Conservation (phyloP, 2,329 filamentous ascomycete species). For the Arthrobotrys megalospora region DNA sequence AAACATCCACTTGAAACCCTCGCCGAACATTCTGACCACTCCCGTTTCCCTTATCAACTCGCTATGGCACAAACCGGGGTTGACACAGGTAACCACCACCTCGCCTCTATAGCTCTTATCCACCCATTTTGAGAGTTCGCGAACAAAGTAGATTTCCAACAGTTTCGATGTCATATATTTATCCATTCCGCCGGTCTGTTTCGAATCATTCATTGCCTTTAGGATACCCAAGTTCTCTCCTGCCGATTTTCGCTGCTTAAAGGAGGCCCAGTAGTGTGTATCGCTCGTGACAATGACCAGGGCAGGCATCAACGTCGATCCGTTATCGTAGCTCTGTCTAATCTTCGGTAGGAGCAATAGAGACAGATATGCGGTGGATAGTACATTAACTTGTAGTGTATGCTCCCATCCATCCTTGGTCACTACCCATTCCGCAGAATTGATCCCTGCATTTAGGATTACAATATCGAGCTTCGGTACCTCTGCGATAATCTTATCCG, state of each 20-base stretch:
- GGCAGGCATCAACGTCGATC: conserved; percentile 66
- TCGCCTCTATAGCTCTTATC: conserved; percentile 52
- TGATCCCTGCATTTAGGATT: conserved; percentile 57
- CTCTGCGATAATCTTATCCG: conserved; percentile 66
- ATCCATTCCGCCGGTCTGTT: conserved; percentile 6
- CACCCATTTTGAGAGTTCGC: conserved; percentile 58
- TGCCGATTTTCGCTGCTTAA: conserved; percentile 42
- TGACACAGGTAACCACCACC: conserved; percentile 59
- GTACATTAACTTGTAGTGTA: conserved; percentile 73
- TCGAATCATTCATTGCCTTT: conserved; percentile 59
- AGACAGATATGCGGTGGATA: conserved; percentile 73
- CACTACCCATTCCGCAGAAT: conserved; percentile 33
- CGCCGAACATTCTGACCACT: background rate
- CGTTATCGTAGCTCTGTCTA: conserved; percentile 43
- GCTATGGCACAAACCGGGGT: conserved; percentile 62
- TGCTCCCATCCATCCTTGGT: conserved; percentile 70
- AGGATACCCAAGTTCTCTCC: conserved; percentile 45
- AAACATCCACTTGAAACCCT: conserved; percentile 19
- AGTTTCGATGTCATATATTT: conserved; percentile 62
- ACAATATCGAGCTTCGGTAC: conserved; percentile 68
- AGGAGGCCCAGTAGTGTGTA: conserved; percentile 65
- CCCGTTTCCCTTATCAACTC: conserved; percentile 48
- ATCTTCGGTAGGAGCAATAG: conserved; percentile 71
- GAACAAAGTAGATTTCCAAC: conserved; percentile 58
- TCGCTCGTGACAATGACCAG: conserved; percentile 68